Evolutionary conservation across 148 eudicot species (phyloP).

Genomic region (Rheum nobile): DNA sequence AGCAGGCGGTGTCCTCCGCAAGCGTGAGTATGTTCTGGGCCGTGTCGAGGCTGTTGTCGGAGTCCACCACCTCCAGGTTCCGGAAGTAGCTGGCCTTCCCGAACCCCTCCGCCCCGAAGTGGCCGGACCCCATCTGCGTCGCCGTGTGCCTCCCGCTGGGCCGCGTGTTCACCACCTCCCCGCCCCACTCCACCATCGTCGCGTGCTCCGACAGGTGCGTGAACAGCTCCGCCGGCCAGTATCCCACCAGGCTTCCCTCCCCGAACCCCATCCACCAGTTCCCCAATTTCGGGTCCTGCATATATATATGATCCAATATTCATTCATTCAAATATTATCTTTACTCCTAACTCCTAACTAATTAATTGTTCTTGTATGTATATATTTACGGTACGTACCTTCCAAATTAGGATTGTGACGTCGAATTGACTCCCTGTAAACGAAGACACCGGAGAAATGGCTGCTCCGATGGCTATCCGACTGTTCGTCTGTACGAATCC

Average conservation of each 20-base stretch:
- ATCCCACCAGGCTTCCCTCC: constrained; percentile 67
- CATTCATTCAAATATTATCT: no score
- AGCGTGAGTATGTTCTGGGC: constrained; percentile 58
- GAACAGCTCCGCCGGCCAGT: constrained; percentile 90
- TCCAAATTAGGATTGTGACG: constrained; percentile 83
- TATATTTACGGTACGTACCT: constrained; percentile 28
- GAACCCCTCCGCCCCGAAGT: constrained; percentile 62
- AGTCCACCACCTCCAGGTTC: constrained; percentile 76
- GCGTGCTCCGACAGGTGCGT: constrained; percentile 77
- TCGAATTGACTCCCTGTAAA: constrained; percentile 50
- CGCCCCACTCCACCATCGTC: constrained; percentile 99
- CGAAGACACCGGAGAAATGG: constrained; percentile 80
- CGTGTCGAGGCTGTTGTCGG: constrained; percentile 67
- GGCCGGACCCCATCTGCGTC: constrained; percentile 97
- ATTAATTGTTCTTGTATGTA: no score
- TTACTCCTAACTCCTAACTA: no score
- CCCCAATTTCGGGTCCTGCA: constrained; percentile 88
- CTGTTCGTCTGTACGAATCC: constrained; percentile 90
- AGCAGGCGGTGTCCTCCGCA: constrained; percentile 81
- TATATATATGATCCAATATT: no score
- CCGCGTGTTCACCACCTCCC: constrained; percentile 78
- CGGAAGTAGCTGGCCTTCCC: constrained; percentile 82
- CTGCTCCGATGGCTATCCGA: constrained; percentile 90
- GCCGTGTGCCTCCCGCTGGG: constrained; percentile 60
- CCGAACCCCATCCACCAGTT: constrained; percentile 99